Evolutionary conservation across 2,329 filamentous ascomycete species (phyloP), one percentile per base, ranked within the genome.

Genomic region (Emmonsia crescens): DNA sequence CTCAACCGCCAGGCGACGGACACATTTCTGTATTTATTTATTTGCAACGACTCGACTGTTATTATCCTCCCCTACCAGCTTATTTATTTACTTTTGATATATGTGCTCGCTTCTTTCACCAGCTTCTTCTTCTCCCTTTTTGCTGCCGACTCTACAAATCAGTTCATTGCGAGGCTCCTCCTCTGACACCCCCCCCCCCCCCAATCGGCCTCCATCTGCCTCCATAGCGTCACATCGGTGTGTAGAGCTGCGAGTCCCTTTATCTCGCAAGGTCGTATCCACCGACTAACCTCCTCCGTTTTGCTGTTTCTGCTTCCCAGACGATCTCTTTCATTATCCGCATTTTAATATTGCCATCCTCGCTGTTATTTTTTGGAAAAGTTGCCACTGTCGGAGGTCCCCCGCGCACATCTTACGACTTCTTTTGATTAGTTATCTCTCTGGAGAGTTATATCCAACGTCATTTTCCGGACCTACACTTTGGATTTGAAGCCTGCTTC

Each of bases 191-290:
- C 56, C 38, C 56, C 54, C 59, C 16, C 60, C 46, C n/a, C n/a
- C n/a, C n/a, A n/a, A n/a, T n/a, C n/a, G n/a, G n/a, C n/a, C n/a
- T n/a, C n/a, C 61, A 56, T 40, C 38, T 51, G 56, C 62, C 58
- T 58, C 42, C 64, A 56, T 42, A 66, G 64, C 60, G 64, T 66
- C 63, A 64, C 64, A 66, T 66, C 63, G 63, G 51, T 57, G 56
- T 48, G 52, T 60, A 59, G 54, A 64, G 56, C 46, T 57, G 57
- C 49, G 58, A 51, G 60, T 46, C 59, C 61, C 59, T 27, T 52
- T 31, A 40, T 49, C 52, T 57, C 56, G 57, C 55, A 64, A 61
- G 61, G 64, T 66, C 60, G 63, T 62, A 66, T 66, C 60, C 61
- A 57, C 62, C 62, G 61, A 60, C 62, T 48, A 16, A 21, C 40